These are phyloP conservation scores for Amauroascus niger DNA, from an alignment of 2,329 filamentous ascomycete species.

Conservation along the genomic window DNA sequence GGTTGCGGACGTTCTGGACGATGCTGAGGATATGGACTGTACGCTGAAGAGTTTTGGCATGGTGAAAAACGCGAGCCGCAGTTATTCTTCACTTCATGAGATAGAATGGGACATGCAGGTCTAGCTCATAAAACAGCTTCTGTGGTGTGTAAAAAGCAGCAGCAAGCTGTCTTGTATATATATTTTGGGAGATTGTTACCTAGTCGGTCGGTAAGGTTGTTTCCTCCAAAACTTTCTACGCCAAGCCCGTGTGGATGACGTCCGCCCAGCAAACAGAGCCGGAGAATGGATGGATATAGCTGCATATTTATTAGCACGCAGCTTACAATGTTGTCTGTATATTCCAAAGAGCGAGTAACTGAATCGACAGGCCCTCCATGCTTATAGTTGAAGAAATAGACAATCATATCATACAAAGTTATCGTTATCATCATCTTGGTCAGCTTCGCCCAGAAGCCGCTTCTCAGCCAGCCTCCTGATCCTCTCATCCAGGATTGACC, in stretches of 20 bases:
- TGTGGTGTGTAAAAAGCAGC: too few species aligned
- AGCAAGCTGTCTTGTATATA: too few species aligned
- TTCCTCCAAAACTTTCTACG: too few species aligned
- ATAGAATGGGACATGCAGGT: too few species aligned
- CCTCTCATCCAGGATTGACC: slow-evolving; percentile 74
- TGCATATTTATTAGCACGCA: not conserved
- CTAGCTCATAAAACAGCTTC: too few species aligned
- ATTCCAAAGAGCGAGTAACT: not conserved
- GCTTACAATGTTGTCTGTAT: not conserved
- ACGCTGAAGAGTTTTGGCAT: slow-evolving; percentile 4
- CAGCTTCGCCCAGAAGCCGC: slow-evolving; percentile 52
- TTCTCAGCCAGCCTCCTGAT: slow-evolving; percentile 75
- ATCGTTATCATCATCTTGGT: slow-evolving; percentile 40
- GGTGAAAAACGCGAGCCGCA: not conserved
- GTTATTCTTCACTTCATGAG: not conserved
- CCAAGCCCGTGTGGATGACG: slow-evolving; percentile 6
- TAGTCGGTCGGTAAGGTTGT: too few species aligned
- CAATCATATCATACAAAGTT: not conserved
- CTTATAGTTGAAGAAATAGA: not conserved
- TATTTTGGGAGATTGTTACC: too few species aligned
- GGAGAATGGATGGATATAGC: not conserved
- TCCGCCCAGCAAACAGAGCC: not conserved
- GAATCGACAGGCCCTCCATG: not conserved
- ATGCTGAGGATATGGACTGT: not conserved
- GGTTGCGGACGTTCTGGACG: not conserved